phyloP scores from a whole-genome alignment of 495 filamentous ascomycete species.

The Aspergillus diversus region DNA sequence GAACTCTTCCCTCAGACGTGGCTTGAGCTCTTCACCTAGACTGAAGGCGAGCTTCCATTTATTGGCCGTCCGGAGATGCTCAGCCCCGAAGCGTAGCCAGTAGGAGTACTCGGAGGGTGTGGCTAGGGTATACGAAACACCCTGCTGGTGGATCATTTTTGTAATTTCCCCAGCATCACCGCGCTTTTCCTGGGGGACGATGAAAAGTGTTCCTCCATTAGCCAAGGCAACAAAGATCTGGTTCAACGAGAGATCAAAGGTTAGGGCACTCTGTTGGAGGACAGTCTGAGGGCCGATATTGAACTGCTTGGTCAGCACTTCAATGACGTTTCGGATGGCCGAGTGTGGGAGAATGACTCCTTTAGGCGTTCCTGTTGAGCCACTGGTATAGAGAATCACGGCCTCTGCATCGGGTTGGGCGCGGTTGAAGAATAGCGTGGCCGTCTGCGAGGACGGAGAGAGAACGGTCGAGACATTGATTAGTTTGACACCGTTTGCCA shows the following conservation, averaged over 20 bases:
- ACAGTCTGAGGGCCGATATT: constrained; percentile 31
- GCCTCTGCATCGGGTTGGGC: constrained; percentile 3
- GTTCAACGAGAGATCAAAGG: constrained; percentile 39
- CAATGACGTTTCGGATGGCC: constrained; percentile 34
- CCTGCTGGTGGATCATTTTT: constrained; percentile 34
- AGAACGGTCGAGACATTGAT: too few relatives aligned
- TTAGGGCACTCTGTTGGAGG: constrained; percentile 48
- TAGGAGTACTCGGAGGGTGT: constrained; percentile 47
- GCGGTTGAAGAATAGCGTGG: constrained; percentile 21
- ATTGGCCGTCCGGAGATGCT: not conserved
- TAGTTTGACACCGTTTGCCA: too few relatives aligned
- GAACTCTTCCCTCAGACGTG: not conserved
- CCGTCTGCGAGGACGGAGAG: too few relatives aligned
- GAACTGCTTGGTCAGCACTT: constrained; percentile 26
- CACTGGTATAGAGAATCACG: constrained; percentile 46
- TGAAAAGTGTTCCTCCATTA: constrained; percentile 38
- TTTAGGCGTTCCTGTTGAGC: constrained; percentile 44
- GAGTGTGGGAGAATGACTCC: constrained; percentile 41
- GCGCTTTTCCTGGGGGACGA: constrained; percentile 28
- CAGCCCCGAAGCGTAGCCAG: constrained; percentile 36
- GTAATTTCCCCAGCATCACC: constrained; percentile 38
- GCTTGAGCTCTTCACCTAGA: not conserved
- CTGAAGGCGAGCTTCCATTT: not conserved
- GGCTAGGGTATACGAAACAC: constrained; percentile 40
- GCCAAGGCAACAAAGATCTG: constrained; percentile 38